A percentile compares a stretch with the other conserved stretches of the same genome.
These are phyloP conservation scores for Musa troglodytarum DNA, from an alignment of 176 grass and related monocot genomes.

Conservation along the genomic window DNA sequence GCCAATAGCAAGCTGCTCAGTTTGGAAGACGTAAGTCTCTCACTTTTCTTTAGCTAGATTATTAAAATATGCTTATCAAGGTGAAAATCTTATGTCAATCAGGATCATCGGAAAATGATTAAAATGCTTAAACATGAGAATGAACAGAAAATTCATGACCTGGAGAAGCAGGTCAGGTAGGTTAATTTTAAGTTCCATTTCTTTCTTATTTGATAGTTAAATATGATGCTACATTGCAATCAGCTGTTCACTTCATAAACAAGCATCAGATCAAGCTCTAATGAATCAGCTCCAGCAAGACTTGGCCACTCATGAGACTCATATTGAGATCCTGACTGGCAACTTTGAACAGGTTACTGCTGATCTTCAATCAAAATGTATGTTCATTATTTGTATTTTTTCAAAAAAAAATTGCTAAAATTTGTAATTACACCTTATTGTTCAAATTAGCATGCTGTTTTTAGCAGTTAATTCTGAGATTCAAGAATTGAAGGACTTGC, in stretches of 20 bases:
- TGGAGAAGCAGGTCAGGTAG: slow-evolving; percentile 66
- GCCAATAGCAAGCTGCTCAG: slow-evolving; percentile 45
- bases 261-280: slow-evolving; percentile 45
- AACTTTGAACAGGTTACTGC: slow-evolving; percentile 48
- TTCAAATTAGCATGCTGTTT: slow-evolving; percentile 10
- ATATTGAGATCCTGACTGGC: slow-evolving; percentile 43
- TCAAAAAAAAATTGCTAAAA: background rate
- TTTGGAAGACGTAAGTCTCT: slow-evolving; percentile 52
- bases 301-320: slow-evolving; percentile 44
- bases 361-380: slow-evolving; percentile 60
- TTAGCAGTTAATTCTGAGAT: slow-evolving; percentile 53
- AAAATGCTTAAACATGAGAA: slow-evolving; percentile 45
- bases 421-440: background rate
- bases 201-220: slow-evolving; percentile 2
- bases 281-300: slow-evolving; percentile 52
- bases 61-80: slow-evolving; percentile 7
- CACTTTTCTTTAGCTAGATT: background rate
- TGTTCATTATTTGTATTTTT: background rate
- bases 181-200: slow-evolving; percentile 4
- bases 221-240: slow-evolving; percentile 24
- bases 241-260: slow-evolving; percentile 52
- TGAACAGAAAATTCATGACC: slow-evolving; percentile 38
- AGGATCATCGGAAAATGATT: slow-evolving; percentile 54
- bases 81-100: slow-evolving; percentile 18
- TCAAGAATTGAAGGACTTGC: slow-evolving; percentile 52